Evolutionary conservation across 805 yeast species (phyloP).

Genomic region (Metschnikowia lochheadii): DNA sequence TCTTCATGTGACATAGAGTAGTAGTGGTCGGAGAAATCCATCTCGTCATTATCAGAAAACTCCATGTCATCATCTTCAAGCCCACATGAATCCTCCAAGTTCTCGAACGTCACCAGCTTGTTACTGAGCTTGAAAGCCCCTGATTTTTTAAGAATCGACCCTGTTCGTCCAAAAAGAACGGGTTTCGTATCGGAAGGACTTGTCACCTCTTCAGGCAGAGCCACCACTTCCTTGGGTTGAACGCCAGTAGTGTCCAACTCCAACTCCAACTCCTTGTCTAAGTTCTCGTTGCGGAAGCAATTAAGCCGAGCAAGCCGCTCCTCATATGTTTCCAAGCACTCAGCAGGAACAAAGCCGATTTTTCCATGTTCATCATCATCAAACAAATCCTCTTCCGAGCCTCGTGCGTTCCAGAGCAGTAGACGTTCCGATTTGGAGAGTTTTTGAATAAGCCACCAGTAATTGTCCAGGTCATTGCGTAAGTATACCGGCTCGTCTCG

Average conservation of each 20-base stretch:
- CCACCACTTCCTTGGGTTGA: background rate
- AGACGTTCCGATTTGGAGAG: constrained; percentile 30
- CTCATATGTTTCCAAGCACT: constrained; percentile 83
- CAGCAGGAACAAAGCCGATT: constrained; percentile 96
- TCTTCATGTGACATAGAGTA: constrained; percentile 24
- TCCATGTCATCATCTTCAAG: constrained; percentile 14
- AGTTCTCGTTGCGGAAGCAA: constrained; percentile 85
- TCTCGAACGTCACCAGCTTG: constrained; percentile 40
- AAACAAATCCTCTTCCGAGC: constrained; percentile 14
- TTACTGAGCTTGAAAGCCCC: constrained; percentile 12
- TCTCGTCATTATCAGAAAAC: constrained; percentile 9
- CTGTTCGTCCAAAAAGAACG: constrained; percentile 7
- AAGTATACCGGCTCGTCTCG: constrained; percentile 81
- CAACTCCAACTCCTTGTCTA: constrained; percentile 27
- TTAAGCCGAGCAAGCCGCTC: constrained; percentile 90
- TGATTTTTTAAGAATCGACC: constrained; percentile 14
- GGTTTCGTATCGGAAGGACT: background rate
- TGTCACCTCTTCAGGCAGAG: background rate
- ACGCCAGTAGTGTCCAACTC: background rate
- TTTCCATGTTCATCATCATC: constrained; percentile 52
- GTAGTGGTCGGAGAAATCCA: constrained; percentile 19
- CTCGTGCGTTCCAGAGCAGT: constrained; percentile 11
- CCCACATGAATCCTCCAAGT: constrained; percentile 25
- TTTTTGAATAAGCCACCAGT: constrained; percentile 89
- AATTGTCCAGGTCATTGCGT: constrained; percentile 83